These are phyloP conservation scores for Pleurotus tuoliensis DNA, from an alignment of 768 basidiomycete genomes.

Conservation along the genomic window DNA sequence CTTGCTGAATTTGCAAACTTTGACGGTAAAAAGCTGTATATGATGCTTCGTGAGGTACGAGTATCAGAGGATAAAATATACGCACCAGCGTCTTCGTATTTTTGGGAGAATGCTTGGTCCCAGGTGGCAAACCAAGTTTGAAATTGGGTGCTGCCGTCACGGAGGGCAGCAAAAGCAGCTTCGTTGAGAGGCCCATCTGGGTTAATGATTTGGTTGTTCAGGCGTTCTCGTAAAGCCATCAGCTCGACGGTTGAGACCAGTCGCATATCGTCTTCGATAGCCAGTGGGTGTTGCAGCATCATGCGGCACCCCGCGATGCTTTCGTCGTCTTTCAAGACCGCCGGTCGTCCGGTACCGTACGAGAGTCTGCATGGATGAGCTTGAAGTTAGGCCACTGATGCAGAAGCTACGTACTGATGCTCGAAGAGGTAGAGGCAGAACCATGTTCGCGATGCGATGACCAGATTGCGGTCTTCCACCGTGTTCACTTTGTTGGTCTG, in stretches of 20 bases:
- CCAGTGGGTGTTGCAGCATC: constrained; percentile 80
- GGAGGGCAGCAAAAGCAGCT: constrained; percentile 66
- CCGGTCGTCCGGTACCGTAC: constrained; percentile 91
- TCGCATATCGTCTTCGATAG: constrained; percentile 92
- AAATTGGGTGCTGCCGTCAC: constrained; percentile 75
- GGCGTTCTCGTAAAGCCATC: constrained; percentile 82
- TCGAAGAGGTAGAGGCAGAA: constrained; percentile 93
- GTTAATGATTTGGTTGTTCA: constrained; percentile 80
- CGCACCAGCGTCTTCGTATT: constrained; percentile 79
- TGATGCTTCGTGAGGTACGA: background rate
- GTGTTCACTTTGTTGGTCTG: constrained; percentile 53
- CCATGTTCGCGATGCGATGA: constrained; percentile 85
- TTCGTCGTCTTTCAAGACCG: constrained; percentile 90
- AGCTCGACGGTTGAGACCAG: constrained; percentile 93
- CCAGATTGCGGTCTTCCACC: constrained; percentile 69
- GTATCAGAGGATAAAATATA: constrained; percentile 3
- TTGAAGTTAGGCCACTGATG: background rate
- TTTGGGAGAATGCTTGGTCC: constrained; percentile 76
- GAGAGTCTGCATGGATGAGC: constrained; percentile 59
- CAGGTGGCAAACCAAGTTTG: constrained; percentile 77
- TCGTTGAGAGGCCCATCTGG: constrained; percentile 72
- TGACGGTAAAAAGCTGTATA: constrained; percentile 77
- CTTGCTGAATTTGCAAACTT: constrained; percentile 81
- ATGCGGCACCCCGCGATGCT: constrained; percentile 79
- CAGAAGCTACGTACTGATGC: constrained; percentile 66